These are phyloP conservation scores for Gossypium herbaceum DNA, from an alignment of 345 rosid species.

Conservation along the genomic window DNA sequence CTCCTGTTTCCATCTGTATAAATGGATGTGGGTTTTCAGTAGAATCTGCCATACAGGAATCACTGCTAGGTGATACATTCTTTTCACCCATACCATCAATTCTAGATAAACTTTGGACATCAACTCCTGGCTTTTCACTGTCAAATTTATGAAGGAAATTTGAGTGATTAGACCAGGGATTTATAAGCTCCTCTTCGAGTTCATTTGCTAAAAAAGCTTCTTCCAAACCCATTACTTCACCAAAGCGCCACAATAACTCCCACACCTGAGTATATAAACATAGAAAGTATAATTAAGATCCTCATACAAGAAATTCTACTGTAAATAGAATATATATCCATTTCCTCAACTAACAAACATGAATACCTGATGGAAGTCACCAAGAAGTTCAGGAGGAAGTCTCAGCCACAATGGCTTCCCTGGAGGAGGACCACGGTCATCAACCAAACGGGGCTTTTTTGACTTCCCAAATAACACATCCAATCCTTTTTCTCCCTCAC, in stretches of 20 bases:
- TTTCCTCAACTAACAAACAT: slow-evolving; percentile 16
- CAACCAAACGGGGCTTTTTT: slow-evolving; percentile 45
- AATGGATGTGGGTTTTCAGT: slow-evolving; percentile 34
- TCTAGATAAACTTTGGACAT: slow-evolving; percentile 26
- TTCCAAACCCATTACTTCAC: slow-evolving; percentile 62
- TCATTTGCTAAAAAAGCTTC: slow-evolving; percentile 49
- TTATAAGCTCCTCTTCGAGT: slow-evolving; percentile 74
- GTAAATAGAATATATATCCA: slow-evolving; percentile 9
- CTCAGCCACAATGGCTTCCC: slow-evolving; percentile 65
- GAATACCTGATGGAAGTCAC: slow-evolving; percentile 86
- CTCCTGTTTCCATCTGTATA: slow-evolving; percentile 40
- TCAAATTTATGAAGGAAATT: slow-evolving; percentile 33
- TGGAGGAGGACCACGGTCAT: slow-evolving; percentile 48
- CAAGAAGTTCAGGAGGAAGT: slow-evolving; percentile 72
- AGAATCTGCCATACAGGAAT: slow-evolving; percentile 25
- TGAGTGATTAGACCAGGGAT: slow-evolving; percentile 47
- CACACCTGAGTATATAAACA: slow-evolving; percentile 56
- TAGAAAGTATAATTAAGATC: slow-evolving; percentile 9
- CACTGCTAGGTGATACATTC: slow-evolving; percentile 26
- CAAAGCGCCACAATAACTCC: slow-evolving; percentile 74
- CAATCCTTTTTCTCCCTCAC: slow-evolving; percentile 26
- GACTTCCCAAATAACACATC: slow-evolving; percentile 40
- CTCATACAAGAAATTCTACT: not conserved
- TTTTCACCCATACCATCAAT: slow-evolving; percentile 30
- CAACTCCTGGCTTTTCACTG: slow-evolving; percentile 30